Evolutionary conservation across 345 rosid species (phyloP), one percentile per base, ranked within the genome.

Genomic region (Cardamine occulta): DNA sequence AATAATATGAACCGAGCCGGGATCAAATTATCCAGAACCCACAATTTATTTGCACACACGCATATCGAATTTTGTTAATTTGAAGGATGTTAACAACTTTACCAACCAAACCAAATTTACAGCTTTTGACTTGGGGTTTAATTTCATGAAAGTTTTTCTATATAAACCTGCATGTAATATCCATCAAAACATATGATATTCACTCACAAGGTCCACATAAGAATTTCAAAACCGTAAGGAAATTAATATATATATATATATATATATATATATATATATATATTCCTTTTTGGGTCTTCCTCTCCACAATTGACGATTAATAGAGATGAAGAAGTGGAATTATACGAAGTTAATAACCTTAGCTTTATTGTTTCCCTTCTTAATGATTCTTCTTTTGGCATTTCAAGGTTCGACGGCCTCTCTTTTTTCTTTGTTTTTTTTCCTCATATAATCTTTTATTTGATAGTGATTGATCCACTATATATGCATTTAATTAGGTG

Each of bases 241-340:
- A 29, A 54, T 11, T 37, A 10, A 1, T 11, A 40, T 40, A 12
- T 66, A n/a, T n/a, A n/a, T n/a, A n/a, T n/a, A n/a, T n/a, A n/a
- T n/a, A n/a, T n/a, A n/a, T n/a, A n/a, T n/a, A n/a, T n/a, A n/a
- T n/a, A n/a, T n/a, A n/a, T n/a, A n/a, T n/a, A n/a, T n/a, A 8
- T 23, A 11, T 52, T 52, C 29, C 31, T 66, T 14, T 34, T 51
- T 4, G 47, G 23, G 47, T 52, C 34, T 29, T 55, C 6, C 19
- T 29, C 59, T 24, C 34, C 59, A 26, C 18, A 28, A 54, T 14
- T 54, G 61, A 56, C 21, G 6, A 8, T 55, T 54, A 26, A 26
- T 7, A 26, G 34, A 62, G 56, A 68, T 40, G 73, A 68, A 54
- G 18, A 68, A 67, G 23, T 52, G 49, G 49, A 67, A 6, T 21